These are phyloP conservation scores for Penicillium tannophilum DNA, from an alignment of 495 filamentous ascomycete genomes.

Conservation along the genomic window DNA sequence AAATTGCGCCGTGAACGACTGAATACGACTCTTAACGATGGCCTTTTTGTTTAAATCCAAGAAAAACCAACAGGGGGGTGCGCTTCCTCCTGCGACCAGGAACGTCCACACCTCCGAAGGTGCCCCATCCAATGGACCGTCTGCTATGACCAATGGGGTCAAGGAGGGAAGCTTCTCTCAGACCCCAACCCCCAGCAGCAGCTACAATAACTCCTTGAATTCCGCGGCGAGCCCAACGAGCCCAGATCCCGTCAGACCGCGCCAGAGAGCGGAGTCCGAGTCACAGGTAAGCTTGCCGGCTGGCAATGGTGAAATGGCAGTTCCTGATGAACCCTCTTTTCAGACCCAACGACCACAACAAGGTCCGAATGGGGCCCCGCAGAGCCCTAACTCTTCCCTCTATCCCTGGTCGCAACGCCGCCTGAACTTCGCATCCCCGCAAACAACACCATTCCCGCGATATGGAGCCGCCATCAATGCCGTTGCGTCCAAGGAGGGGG, in stretches of 20 bases:
- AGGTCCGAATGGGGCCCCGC: conserved; percentile 37
- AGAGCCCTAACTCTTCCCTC: conserved; percentile 59
- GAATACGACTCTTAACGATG: conserved; percentile 53
- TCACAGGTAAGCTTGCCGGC: conserved; percentile 41
- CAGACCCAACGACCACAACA: conserved; percentile 34
- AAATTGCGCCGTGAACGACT: conserved; percentile 38
- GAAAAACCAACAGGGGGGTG: conserved; percentile 50
- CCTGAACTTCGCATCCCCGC: conserved; percentile 79
- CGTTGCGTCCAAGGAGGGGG: conserved; percentile 89
- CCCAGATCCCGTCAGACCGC: conserved; percentile 53
- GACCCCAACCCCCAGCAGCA: conserved; percentile 63
- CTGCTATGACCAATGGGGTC: conserved; percentile 38
- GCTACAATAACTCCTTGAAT: conserved; percentile 65
- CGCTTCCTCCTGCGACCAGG: conserved; percentile 55
- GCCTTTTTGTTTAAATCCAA: conserved; percentile 67
- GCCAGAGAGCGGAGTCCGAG: conserved; percentile 54
- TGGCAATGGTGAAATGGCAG: not conserved
- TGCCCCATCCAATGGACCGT: conserved; percentile 30
- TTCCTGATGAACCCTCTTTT: conserved; percentile 5
- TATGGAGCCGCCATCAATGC: conserved; percentile 97
- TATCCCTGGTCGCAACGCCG: conserved; percentile 96
- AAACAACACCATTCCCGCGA: conserved; percentile 89
- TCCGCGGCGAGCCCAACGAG: conserved; percentile 53
- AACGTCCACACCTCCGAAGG: conserved; percentile 55
- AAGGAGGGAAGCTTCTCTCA: conserved; percentile 44